These are phyloP conservation scores for Fraxinus ornus DNA, from an alignment of 305 asterid genomes.

Conservation along the genomic window DNA sequence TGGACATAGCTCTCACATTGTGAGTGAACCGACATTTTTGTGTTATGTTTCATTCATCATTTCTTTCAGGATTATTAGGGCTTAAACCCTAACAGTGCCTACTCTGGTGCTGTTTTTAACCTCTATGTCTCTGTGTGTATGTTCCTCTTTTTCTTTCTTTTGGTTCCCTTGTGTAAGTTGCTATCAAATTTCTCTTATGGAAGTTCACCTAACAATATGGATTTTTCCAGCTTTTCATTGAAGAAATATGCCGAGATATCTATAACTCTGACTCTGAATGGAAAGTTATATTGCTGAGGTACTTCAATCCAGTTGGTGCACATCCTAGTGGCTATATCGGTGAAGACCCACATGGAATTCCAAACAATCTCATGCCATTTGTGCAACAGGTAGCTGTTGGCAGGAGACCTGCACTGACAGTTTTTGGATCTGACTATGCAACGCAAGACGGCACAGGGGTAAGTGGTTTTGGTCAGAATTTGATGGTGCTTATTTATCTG, in stretches of 20 bases:
- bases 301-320: conserved; percentile 75
- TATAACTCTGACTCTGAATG: conserved; percentile 42
- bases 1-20: neutral
- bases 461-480: conserved; percentile 14
- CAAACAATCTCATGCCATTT: conserved; percentile 77
- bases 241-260: conserved; percentile 48
- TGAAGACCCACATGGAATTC: conserved; percentile 69
- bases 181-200: neutral
- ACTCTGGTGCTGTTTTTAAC: neutral
- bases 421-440: conserved; percentile 57
- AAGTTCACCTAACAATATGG: conserved; percentile 7
- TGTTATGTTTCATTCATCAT: neutral
- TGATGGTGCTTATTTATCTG: neutral
- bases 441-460: conserved; percentile 78
- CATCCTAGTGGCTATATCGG: conserved; percentile 63
- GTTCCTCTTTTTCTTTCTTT: neutral
- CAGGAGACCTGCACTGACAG: conserved; percentile 53
- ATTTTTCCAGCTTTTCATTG: conserved; percentile 45
- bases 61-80: neutral
- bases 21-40: neutral
- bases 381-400: conserved; percentile 76
- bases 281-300: conserved; percentile 65
- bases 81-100: neutral
- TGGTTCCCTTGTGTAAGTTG: neutral
- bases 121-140: neutral